Base-by-base conservation (phyloP, 1,139 yeast species). In the Lodderomyces beijingensis region DNA sequence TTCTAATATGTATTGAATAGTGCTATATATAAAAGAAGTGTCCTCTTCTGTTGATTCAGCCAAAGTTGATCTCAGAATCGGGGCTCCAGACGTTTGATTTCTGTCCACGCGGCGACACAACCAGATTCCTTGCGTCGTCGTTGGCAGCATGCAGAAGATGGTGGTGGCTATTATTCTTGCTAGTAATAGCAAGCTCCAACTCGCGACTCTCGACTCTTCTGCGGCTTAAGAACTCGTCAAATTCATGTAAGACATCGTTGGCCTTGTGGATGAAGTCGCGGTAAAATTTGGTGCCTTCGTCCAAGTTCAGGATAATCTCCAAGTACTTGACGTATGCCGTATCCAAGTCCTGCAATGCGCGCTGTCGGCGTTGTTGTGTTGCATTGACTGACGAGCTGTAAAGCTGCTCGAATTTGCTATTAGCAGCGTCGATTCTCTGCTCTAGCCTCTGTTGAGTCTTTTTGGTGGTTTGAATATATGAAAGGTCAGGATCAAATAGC, bases 201-300 rank as follows among this genome's bases (percentile, higher is more conserved):
- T 42, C 45, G 24, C 47, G 33, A 28, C 79, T 84, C 44, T 77
- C 79, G 4, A 66, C 45, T 33, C 81, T 59, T 31, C 91, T 57
- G 11, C 58, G 51, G 25, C 62, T 60, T n/a, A 82, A 70, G 50
- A 62, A 81, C 12, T 62, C 65, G 30, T 75, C 79, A 43, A 84
- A 71, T 25, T 70, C 77, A 5, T 55, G 54, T 15, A 71, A 55
- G 11, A 80, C 70, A 2, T 47, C 61, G 22, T 63, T 60, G 2
- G 77, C 69, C 38, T 76, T 75, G 2, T 56, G 59, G 19, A 74
- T 59, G 39, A 86, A 74, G 35, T 79, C 82, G 32, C 67, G 67
- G 56, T 88, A 88, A 51, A 87, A 88, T 36, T 69, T 68, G 0
- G 75, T 50, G 0, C 95, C 96, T 45, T 83, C 85, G 25, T 71